Evolutionary conservation across 2,329 filamentous ascomycete species (phyloP), one percentile per base, ranked within the genome.

Genomic region (Sporothrix inflata): DNA sequence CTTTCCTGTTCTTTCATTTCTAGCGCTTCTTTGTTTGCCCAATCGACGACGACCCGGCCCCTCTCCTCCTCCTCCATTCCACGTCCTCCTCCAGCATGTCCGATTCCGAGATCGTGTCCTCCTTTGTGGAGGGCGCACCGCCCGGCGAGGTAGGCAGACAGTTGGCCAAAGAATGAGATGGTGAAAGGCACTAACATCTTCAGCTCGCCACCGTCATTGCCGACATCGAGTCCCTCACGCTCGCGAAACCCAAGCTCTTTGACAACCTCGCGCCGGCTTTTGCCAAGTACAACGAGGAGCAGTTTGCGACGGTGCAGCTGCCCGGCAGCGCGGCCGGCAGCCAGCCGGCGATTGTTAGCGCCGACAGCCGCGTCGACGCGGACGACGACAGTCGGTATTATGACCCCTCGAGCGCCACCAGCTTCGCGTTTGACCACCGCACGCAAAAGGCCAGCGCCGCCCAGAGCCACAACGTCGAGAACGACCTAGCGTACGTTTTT

Each of bases 271-370:
- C 87, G 7, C 92, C 94, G 0, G 94, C 96, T 0, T 97, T 97
- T 81, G 87, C 94, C 83, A 94, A 92, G 82, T 98, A 99, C 87
- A 98, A 98, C 78, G 95, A 99, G 83, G 92, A 94, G 82, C 96
- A 99, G 82, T 92, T 98, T 81, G 84, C 90, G 66, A 94, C 94
- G 19, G 91, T 93, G 74, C 97, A 97, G 86, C 88, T 99, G 71
- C 95, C 95, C 0, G 94, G 94, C 40, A 89, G 92, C 79, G 53
- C 30, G 1, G 94, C 94, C 34, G 89, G 92, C 69, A 95, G 90
- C 81, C 90, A 94, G 81, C 83, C 91, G 83, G 94, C 97, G 75
- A 88, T 98, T 76, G 87, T 99, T 79, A 98, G 94, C 85, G 86
- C 90, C 72, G 91, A 97, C 84, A 98, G 95, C 83, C 70, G 70